Evolutionary conservation across 192 early-diverging fungal species (phyloP), one percentile per base, ranked within the genome.

Genomic region (Kappamyces sp.): DNA sequence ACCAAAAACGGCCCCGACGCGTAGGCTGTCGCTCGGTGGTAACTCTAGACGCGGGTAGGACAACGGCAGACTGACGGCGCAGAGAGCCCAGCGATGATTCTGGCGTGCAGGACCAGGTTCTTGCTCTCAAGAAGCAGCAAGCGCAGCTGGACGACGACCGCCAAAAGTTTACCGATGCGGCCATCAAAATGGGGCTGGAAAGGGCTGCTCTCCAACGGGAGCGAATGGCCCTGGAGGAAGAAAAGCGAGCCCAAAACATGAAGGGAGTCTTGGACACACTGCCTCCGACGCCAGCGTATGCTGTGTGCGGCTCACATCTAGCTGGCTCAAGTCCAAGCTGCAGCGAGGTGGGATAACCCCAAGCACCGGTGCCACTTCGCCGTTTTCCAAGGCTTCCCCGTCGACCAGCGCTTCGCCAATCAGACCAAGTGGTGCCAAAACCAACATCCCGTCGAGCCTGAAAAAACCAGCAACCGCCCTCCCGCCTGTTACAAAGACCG

Each of bases 111-210:
- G 49, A 54, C 1, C 79, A 78, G 41, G 66, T 67, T n/a, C 60
- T 67, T 35, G 65, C 57, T 3, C 49, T 82, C 47, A 70, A 72
- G 37, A 63, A 72, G 12, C 65, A 85, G 53, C 62, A 70, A n/a
- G 47, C 53, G 39, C 66, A 85, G 62, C 71, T 87, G 22, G 76
- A 83, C 45, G 70, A 73, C 35, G 85, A 91, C 58, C 84, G 84
- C 8, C 45, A 64, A 29, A 75, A 73, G 57, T 82, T 91, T 46
- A 84, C 86, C 0, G 80, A 86, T 39, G 84, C 84, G 3, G 87
- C 86, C 9, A 77, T 89, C 12, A 65, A 80, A 61, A 65, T 91
- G 1, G 89, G 85, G 15, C 60, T 81, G 14, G 86, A 91, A 53
- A 75, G 89, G 46, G 64, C 64, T 5, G 70, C 60, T 2, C 49